These are phyloP conservation scores for Alternaria sp. DNA, from an alignment of 2,329 filamentous ascomycete genomes.

Conservation along the genomic window DNA sequence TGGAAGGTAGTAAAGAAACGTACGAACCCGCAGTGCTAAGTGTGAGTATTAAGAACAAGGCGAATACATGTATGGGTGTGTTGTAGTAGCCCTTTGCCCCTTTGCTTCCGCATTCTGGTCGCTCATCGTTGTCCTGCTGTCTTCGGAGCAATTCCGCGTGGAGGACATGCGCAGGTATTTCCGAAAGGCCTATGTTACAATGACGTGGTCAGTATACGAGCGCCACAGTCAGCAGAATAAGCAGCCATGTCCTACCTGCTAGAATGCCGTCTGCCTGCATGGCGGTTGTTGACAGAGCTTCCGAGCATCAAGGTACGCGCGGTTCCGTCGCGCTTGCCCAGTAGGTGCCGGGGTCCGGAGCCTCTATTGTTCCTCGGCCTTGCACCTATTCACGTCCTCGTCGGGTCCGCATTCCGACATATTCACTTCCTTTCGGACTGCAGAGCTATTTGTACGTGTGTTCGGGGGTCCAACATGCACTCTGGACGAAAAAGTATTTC, in stretches of 20 bases:
- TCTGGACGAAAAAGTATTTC: neutral
- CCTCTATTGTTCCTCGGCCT: slow-evolving; percentile 25
- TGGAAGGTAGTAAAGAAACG: neutral
- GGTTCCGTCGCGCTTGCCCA: slow-evolving; percentile 14
- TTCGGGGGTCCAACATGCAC: slow-evolving; percentile 1
- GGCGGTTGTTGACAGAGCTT: slow-evolving; percentile 17
- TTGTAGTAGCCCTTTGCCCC: slow-evolving; percentile 58
- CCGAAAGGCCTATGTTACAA: slow-evolving; percentile 30
- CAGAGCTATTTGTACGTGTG: neutral
- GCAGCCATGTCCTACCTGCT: slow-evolving; percentile 26
- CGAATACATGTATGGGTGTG: slow-evolving; percentile 62
- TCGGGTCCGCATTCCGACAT: neutral
- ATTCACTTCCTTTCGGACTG: neutral
- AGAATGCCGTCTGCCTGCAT: slow-evolving; percentile 23
- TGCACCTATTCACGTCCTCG: neutral
- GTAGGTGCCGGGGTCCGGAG: slow-evolving; percentile 19
- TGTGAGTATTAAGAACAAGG: slow-evolving; percentile 62
- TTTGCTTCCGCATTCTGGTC: slow-evolving; percentile 61
- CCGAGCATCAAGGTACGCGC: slow-evolving; percentile 7
- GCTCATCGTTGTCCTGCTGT: slow-evolving; percentile 49
- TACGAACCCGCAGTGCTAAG: slow-evolving; percentile 60
- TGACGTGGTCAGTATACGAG: slow-evolving; percentile 19
- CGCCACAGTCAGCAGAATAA: neutral
- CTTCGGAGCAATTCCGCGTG: slow-evolving; percentile 58
- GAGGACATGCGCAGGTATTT: slow-evolving; percentile 53